These are phyloP conservation scores for Fusarium illudens DNA, from an alignment of 2,329 filamentous ascomycete genomes.

Conservation along the genomic window DNA sequence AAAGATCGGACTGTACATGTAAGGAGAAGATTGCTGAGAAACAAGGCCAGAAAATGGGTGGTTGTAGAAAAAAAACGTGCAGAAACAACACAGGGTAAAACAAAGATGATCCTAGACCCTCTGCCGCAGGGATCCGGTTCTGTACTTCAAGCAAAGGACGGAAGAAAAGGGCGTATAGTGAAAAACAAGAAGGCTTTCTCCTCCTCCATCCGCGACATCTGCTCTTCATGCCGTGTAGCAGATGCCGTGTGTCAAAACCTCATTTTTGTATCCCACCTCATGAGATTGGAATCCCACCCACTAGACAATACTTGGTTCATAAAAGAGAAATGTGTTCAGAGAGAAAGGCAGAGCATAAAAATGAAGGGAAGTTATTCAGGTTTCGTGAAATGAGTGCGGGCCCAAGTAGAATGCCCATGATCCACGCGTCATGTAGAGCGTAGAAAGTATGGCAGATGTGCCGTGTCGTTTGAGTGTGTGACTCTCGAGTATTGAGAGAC, in stretches of 20 bases:
- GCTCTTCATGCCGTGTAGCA: conserved; percentile 42
- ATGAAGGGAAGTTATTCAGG: conserved; percentile 26
- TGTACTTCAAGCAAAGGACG: conserved; percentile 38
- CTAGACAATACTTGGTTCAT: conserved; percentile 42
- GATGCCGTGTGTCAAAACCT: conserved; percentile 34
- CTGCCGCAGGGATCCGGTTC: conserved; percentile 13
- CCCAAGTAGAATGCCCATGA: conserved; percentile 30
- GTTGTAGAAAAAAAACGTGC: conserved; percentile 12
- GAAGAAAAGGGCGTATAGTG: conserved; percentile 22
- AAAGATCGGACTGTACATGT: conserved; percentile 36
- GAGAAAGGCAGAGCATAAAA: conserved; percentile 24
- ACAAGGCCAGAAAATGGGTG: conserved; percentile 24
- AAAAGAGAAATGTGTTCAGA: conserved; percentile 15
- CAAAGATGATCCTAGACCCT: conserved; percentile 20
- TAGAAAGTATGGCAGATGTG: conserved; percentile 23
- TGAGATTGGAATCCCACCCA: conserved; percentile 36
- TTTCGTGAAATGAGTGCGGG: conserved; percentile 31
- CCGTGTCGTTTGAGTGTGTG: conserved; percentile 21
- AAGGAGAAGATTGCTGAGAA: conserved; percentile 24
- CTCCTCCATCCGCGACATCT: conserved; percentile 31
- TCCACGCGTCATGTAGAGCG: background rate
- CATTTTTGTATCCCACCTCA: conserved; percentile 23
- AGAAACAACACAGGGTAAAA: conserved; percentile 16
- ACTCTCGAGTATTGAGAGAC: conserved; percentile 2
- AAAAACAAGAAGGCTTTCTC: conserved; percentile 13